Percentiles rank a stretch among this genome's conserved stretches.
These are phyloP conservation scores for Trichopus zeylanicus DNA, from an alignment of 116 monocot genomes.

Conservation along the genomic window DNA sequence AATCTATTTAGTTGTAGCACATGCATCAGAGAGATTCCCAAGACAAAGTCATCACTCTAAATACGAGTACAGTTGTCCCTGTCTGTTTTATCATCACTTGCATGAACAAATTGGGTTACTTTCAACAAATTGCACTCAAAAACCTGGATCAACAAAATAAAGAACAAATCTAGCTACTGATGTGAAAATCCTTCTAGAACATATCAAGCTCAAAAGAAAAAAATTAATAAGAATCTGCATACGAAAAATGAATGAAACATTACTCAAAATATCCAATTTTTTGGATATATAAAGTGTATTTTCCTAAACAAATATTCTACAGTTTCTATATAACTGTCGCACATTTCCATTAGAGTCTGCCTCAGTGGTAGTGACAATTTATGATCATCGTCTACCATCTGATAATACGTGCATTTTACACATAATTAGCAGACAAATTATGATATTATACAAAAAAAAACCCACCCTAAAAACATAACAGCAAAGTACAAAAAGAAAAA, in stretches of 20 bases:
- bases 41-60: background rate
- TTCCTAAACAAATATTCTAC: background rate
- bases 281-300: background rate
- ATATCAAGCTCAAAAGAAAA: background rate
- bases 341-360: no score
- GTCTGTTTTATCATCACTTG: constrained; percentile 5
- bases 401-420: constrained; percentile 6
- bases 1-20: background rate
- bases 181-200: no score
- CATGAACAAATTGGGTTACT: background rate
- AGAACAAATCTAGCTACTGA: no score
- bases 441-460: no score
- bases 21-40: constrained; percentile 7
- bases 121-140: background rate
- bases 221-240: background rate
- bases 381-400: background rate
- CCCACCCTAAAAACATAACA: background rate
- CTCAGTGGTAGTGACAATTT: constrained; percentile 3
- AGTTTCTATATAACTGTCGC: background rate
- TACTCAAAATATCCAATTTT: background rate
- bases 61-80: background rate
- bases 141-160: no score
- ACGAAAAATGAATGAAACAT: background rate
- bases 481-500: background rate
- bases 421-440: background rate